Evolutionary conservation across 805 yeast genomes (phyloP), one percentile per base, ranked within the genome.

Genomic region (Zygotorulaspora danielsina): DNA sequence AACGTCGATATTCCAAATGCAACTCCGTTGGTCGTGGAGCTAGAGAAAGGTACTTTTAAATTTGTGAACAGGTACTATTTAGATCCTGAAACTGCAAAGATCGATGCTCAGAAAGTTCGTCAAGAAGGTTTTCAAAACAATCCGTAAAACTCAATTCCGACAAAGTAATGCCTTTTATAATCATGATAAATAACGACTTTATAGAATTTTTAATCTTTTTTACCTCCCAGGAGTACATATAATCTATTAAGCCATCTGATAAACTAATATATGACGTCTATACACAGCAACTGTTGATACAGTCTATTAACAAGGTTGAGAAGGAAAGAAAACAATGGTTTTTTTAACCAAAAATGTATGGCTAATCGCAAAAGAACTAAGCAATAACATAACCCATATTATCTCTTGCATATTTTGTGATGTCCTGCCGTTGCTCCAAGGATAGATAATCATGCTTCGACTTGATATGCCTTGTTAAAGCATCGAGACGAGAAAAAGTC

Each of bases 401-500:
- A 49, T 78, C 84, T 60, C 82, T 84, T 6, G 93, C 93, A 51
- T 73, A 79, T 53, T 80, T 79, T 50, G 83, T 79, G 29, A 85
- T 79, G 38, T 78, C 76, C 41, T 76, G 70, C n/a, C 85, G 86
- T 46, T 79, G 81, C 28, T 70, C 72, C 39, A 81, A 64, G 4
- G 58, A 50, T 31, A 63, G 44, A 34, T 49, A 45, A 6, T 84
- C 83, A 67, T 89, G 97, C 67, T 93, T 88, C 32, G 88, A 90
- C 54, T 94, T 79, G 46, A 89, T 80, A 63, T 90, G 98, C 60
- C 97, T 79, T 12, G 95, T 85, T 46, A 90, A 72, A 1, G 98
- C 97, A 65, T 90, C 98, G 59, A 88, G 83, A 46, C 98, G 76
- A 39, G 95, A 84, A 57, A 93, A 90, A 1, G 95, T 87, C 68